These are phyloP conservation scores for Nephelium lappaceum DNA, from an alignment of 345 rosid species.

Conservation along the genomic window DNA sequence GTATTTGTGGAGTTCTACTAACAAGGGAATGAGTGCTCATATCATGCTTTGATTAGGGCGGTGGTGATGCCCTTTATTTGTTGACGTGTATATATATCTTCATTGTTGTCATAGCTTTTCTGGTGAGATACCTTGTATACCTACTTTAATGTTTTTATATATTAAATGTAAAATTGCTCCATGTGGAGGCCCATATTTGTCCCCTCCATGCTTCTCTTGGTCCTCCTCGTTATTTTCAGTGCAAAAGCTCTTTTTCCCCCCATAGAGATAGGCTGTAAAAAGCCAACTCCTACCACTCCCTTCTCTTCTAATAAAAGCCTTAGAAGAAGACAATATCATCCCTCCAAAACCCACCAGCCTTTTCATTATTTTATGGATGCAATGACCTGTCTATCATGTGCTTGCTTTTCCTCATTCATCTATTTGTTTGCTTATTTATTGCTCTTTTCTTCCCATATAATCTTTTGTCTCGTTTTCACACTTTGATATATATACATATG, in stretches of 20 bases:
- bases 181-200: slow-evolving; percentile 40
- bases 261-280: slow-evolving; percentile 36
- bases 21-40: slow-evolving; percentile 22
- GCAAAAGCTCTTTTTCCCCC: slow-evolving; percentile 23
- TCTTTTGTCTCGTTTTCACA: slow-evolving; percentile 23
- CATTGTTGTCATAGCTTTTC: slow-evolving; percentile 14
- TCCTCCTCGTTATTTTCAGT: slow-evolving; percentile 47
- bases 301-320: background rate
- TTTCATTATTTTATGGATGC: slow-evolving; percentile 39
- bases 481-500: slow-evolving; percentile 5
- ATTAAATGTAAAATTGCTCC: background rate
- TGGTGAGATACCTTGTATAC: background rate
- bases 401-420: slow-evolving; percentile 31
- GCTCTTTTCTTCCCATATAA: slow-evolving; percentile 4
- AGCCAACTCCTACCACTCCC: slow-evolving; percentile 13
- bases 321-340: slow-evolving; percentile 56
- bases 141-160: slow-evolving; percentile 1
- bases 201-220: slow-evolving; percentile 21
- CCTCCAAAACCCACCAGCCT: slow-evolving; percentile 48
- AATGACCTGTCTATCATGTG: slow-evolving; percentile 67
- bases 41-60: slow-evolving; percentile 33
- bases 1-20: background rate
- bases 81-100: slow-evolving; percentile 23
- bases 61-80: slow-evolving; percentile 10
- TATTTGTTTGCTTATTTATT: slow-evolving; percentile 3